Conservation (phyloP, 352 stramenopile species). For the Aphanomyces euteiches region DNA sequence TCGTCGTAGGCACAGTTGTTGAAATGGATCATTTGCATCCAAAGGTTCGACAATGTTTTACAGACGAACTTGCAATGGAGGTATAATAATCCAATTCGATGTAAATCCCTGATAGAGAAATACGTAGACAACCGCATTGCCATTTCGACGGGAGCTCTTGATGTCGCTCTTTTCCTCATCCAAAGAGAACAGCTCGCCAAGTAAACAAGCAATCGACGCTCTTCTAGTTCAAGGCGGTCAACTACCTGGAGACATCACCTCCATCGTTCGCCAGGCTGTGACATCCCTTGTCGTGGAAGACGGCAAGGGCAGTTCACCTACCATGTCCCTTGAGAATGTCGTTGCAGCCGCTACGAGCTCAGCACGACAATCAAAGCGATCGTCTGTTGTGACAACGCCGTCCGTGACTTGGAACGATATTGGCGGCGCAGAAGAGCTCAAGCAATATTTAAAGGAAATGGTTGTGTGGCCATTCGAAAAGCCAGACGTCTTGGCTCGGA, state of each 20-base stretch:
- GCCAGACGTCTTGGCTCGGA: slow-evolving; percentile 66
- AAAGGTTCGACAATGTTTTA: slow-evolving; percentile 71
- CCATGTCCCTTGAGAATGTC: not conserved
- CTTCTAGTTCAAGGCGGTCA: slow-evolving; percentile 76
- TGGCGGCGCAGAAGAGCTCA: slow-evolving; percentile 60
- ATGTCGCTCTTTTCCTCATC: not conserved
- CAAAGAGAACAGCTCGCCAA: not conserved
- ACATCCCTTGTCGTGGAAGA: slow-evolving; percentile 11
- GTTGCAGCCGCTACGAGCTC: not conserved
- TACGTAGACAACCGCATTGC: slow-evolving; percentile 48
- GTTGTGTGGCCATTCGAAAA: slow-evolving; percentile 82
- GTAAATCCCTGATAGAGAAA: not conserved
- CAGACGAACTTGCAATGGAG: slow-evolving; percentile 66
- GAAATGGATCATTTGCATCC: slow-evolving; percentile 48
- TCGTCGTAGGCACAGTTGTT: slow-evolving; percentile 62
- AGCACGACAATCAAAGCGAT: not conserved
- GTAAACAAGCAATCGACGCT: not conserved
- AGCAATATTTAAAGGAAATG: slow-evolving; percentile 78
- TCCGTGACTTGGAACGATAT: slow-evolving; percentile 74
- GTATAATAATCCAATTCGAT: slow-evolving; percentile 36
- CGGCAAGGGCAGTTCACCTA: slow-evolving; percentile 39
- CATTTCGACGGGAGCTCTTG: slow-evolving; percentile 35
- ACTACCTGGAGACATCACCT: slow-evolving; percentile 61
- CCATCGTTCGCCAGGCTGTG: slow-evolving; percentile 44
- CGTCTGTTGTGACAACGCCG: slow-evolving; percentile 31